Evolutionary conservation across 1,284 basidiomycete genomes (phyloP).

Genomic region (Rhodotorula glutinis): DNA sequence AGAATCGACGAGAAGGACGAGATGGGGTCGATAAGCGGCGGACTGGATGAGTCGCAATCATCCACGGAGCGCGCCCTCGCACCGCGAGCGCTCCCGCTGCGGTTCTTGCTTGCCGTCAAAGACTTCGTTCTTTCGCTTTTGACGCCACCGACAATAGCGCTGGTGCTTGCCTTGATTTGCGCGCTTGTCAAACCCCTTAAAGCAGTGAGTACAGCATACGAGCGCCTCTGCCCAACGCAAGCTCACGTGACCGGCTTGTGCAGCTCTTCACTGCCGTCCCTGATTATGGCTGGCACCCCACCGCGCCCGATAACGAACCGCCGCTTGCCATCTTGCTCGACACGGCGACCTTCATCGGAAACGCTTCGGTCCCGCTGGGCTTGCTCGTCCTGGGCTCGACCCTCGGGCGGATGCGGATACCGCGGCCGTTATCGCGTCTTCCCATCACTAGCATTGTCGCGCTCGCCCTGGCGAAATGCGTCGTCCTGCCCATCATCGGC

Average conservation of each 20-base stretch:
- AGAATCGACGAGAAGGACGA: neutral
- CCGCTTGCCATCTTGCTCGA: slow-evolving; percentile 64
- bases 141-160: slow-evolving; percentile 60
- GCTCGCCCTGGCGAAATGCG: slow-evolving; percentile 62
- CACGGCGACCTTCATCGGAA: slow-evolving; percentile 64
- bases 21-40: neutral
- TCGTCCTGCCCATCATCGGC: slow-evolving; percentile 68
- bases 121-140: slow-evolving; percentile 2
- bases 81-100: neutral
- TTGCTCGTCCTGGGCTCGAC: slow-evolving; percentile 71
- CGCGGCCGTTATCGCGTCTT: slow-evolving; percentile 48
- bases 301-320: slow-evolving; percentile 69
- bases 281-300: slow-evolving; percentile 49
- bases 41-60: neutral
- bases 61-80: neutral
- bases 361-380: slow-evolving; percentile 67
- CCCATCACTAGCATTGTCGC: slow-evolving; percentile 64
- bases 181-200: slow-evolving; percentile 55
- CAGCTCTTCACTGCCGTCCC: slow-evolving; percentile 10
- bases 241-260: slow-evolving; percentile 36
- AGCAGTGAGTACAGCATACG: slow-evolving; percentile 56
- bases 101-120: slow-evolving; percentile 3
- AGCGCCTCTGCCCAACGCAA: too few relatives aligned
- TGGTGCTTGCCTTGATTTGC: slow-evolving; percentile 62
- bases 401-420: slow-evolving; percentile 50